These are phyloP conservation scores for Paulinella micropora DNA, from an alignment of 78 protist species.

Conservation along the genomic window DNA sequence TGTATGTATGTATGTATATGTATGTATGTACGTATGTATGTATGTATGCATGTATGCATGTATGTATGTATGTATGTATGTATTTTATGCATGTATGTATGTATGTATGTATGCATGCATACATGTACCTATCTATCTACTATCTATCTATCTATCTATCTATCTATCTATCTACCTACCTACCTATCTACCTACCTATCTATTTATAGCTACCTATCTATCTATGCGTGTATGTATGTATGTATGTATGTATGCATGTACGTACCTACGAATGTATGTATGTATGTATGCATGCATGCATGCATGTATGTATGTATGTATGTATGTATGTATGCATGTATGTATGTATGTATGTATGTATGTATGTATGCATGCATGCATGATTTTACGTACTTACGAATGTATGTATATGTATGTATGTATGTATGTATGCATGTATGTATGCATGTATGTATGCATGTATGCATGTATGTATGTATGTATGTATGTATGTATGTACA, in stretches of 20 bases:
- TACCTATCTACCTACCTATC: not conserved
- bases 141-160: not conserved
- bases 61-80: not conserved
- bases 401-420: not conserved
- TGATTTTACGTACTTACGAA: not conserved
- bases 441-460: not conserved
- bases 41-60: not conserved
- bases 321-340: not conserved
- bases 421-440: not conserved
- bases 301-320: not conserved
- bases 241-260: not conserved
- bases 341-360: not conserved
- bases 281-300: not conserved
- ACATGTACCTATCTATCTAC: not conserved
- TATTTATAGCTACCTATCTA: not conserved
- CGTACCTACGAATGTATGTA: not conserved
- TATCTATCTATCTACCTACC: not conserved
- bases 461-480: not conserved
- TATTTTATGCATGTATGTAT: not conserved
- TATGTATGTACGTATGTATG: not conserved
- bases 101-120: not conserved
- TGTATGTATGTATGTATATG: not conserved
- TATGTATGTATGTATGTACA: not conserved
- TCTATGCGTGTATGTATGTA: not conserved
- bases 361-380: not conserved